Conservation (phyloP, 2,329 filamentous ascomycete species). For the Fusarium continuum region DNA sequence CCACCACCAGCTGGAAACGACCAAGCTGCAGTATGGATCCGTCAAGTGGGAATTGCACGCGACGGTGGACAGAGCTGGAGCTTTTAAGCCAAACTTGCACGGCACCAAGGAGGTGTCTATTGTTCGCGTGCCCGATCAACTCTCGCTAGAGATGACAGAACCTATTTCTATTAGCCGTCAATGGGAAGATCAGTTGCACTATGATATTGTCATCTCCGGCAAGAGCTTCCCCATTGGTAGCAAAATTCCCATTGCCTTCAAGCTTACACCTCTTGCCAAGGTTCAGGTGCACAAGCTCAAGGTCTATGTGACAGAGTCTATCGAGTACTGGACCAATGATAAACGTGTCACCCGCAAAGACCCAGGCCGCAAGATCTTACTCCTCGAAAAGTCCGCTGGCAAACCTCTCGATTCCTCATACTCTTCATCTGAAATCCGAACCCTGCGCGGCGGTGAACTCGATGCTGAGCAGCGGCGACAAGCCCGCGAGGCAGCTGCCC, state of each 20-base stretch:
- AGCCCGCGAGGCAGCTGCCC: conserved; percentile 57
- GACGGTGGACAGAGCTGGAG: conserved; percentile 83
- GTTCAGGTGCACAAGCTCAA: conserved; percentile 93
- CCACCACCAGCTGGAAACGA: conserved; percentile 87
- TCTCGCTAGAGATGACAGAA: conserved; percentile 89
- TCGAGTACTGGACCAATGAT: conserved; percentile 90
- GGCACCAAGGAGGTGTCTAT: conserved; percentile 84
- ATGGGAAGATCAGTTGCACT: conserved; percentile 95
- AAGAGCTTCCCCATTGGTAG: conserved; percentile 92
- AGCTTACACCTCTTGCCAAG: conserved; percentile 90
- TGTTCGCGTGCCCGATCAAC: conserved; percentile 85
- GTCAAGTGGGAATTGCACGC: conserved; percentile 91
- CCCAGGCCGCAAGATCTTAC: conserved; percentile 80
- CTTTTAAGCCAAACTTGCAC: conserved; percentile 88
- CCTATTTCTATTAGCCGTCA: conserved; percentile 92
- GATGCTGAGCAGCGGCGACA: conserved; percentile 58
- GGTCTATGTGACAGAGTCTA: conserved; percentile 88
- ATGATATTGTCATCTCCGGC: conserved; percentile 95
- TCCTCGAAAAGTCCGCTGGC: conserved; percentile 90
- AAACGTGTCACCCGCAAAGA: conserved; percentile 87
- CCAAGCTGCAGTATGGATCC: conserved; percentile 84
- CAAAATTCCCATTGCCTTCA: conserved; percentile 92
- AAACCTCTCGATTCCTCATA: conserved; percentile 77
- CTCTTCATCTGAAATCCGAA: conserved; percentile 77
- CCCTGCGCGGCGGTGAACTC: conserved; percentile 83